Conservation (phyloP, 2,329 filamentous ascomycete genomes). For the Aspergillus nomiae region DNA sequence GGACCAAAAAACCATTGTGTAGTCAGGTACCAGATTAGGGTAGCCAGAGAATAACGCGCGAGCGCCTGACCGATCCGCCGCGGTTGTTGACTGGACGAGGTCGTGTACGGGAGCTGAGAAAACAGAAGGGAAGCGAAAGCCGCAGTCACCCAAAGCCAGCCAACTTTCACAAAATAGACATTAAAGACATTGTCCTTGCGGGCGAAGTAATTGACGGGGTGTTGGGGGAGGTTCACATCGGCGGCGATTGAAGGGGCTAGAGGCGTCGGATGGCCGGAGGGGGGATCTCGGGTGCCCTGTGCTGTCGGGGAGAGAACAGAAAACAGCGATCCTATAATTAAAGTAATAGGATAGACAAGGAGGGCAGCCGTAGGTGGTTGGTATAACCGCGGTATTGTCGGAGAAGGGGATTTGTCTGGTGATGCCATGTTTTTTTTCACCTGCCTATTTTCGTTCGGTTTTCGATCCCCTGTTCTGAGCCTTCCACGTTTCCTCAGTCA, state of each 20-base stretch:
- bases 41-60: constrained; percentile 71
- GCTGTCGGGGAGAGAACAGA: constrained; percentile 73
- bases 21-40: constrained; percentile 77
- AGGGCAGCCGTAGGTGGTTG: constrained; percentile 51
- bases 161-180: constrained; percentile 87
- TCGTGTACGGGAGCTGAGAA: constrained; percentile 63
- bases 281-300: constrained; percentile 43
- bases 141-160: constrained; percentile 86
- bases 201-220: constrained; percentile 73
- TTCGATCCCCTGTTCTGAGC: not conserved
- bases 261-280: constrained; percentile 62
- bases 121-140: constrained; percentile 71
- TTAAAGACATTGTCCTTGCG: constrained; percentile 94
- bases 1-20: constrained; percentile 98
- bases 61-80: constrained; percentile 60
- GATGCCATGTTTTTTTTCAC: constrained; percentile 12
- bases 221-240: constrained; percentile 30
- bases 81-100: constrained; percentile 43
- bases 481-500: not conserved
- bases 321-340: constrained; percentile 81
- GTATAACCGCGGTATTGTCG: constrained; percentile 9
- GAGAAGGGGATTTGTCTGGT: constrained; percentile 8
- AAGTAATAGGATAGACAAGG: constrained; percentile 72
- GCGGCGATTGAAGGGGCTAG: constrained; percentile 38
- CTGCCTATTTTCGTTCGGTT: not conserved